phyloP scores from a whole-genome alignment of 352 stramenopile genomes.

The Globisporangium okanoganense region DNA sequence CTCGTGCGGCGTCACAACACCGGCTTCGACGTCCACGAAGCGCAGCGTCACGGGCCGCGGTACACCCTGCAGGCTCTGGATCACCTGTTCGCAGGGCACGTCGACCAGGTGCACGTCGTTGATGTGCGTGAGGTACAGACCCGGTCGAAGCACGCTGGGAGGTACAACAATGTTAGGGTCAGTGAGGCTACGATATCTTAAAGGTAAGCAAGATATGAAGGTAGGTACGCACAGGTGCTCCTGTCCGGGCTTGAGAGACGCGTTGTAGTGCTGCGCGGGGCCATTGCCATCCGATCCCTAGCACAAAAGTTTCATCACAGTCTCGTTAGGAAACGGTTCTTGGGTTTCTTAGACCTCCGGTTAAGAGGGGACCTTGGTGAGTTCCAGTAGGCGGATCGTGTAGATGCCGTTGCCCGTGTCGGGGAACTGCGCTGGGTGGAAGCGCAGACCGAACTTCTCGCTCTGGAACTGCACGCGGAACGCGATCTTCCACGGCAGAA shows the following conservation, averaged over 20 bases:
- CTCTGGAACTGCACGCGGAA: slow-evolving; percentile 82
- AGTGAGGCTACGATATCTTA: not conserved
- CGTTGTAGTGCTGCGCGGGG: slow-evolving; percentile 71
- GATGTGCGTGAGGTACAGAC: slow-evolving; percentile 81
- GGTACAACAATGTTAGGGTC: not conserved
- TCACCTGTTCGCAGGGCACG: slow-evolving; percentile 62
- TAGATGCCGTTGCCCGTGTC: slow-evolving; percentile 86
- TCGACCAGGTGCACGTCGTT: slow-evolving; percentile 64
- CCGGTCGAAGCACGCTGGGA: slow-evolving; percentile 48
- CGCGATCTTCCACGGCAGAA: slow-evolving; percentile 78
- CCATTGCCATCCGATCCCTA: slow-evolving; percentile 43
- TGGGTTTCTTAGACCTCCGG: not conserved
- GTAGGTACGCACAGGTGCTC: slow-evolving; percentile 45
- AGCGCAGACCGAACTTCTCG: slow-evolving; percentile 75
- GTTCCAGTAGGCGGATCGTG: slow-evolving; percentile 70
- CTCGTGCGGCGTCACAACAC: slow-evolving; percentile 72
- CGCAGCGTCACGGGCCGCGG: slow-evolving; percentile 55
- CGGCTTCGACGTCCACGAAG: slow-evolving; percentile 75
- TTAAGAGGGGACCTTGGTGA: slow-evolving; percentile 54
- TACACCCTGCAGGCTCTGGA: slow-evolving; percentile 53
- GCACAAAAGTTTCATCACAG: not conserved
- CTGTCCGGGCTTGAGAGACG: slow-evolving; percentile 44
- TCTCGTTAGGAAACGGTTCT: not conserved
- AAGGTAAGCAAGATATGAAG: too few relatives aligned
- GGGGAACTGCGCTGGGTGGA: slow-evolving; percentile 71